These are phyloP conservation scores for Plantago lanceolata DNA, from an alignment of 305 asterid species.

Conservation along the genomic window DNA sequence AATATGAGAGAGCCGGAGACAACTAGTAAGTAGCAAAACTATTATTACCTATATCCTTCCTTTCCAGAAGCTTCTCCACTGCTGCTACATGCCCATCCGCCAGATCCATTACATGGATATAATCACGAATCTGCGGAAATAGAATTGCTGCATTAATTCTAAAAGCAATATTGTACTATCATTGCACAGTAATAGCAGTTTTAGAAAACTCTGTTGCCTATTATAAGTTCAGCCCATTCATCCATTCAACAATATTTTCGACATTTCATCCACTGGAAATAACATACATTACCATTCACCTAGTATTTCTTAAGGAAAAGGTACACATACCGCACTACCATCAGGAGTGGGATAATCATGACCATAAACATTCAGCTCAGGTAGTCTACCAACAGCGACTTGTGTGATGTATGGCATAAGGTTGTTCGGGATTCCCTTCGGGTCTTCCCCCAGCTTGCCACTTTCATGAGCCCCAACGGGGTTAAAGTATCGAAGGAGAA, in stretches of 20 bases:
- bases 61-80: conserved; percentile 58
- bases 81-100: conserved; percentile 95
- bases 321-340: conserved; percentile 74
- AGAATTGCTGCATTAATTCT: conserved; percentile 18
- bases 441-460: conserved; percentile 88
- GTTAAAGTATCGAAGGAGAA: conserved; percentile 81
- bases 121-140: conserved; percentile 67
- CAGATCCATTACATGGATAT: conserved; percentile 94
- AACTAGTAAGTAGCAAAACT: background rate
- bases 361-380: conserved; percentile 78
- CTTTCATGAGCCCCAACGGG: conserved; percentile 94
- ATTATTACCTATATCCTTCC: conserved; percentile 46
- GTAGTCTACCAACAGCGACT: conserved; percentile 87
- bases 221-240: too few relatives aligned
- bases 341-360: conserved; percentile 87
- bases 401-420: conserved; percentile 92
- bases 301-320: background rate
- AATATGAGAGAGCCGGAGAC: conserved; percentile 1
- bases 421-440: conserved; percentile 89
- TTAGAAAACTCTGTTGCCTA: too few relatives aligned
- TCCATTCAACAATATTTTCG: too few relatives aligned
- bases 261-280: too few relatives aligned
- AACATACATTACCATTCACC: too few relatives aligned
- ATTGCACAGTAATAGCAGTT: background rate
- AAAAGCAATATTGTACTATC: background rate